Evolutionary conservation across 495 filamentous ascomycete species (phyloP), one percentile per base, ranked within the genome.

Genomic region (Penicillium maclennaniae): DNA sequence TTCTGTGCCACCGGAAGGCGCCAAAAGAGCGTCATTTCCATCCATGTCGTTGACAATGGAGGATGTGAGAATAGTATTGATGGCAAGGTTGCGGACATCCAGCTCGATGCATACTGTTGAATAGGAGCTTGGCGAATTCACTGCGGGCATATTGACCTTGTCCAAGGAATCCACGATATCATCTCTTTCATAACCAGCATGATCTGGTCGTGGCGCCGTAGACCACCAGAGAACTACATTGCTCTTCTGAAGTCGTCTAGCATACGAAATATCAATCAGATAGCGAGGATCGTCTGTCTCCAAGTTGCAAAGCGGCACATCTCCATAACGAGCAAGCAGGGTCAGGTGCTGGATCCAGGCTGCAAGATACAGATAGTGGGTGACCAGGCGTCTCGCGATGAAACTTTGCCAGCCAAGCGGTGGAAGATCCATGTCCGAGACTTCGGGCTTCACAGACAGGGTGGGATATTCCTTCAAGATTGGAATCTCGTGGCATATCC

Each of bases 171-270:
- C 87, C 0, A 87, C 71, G 38, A 96, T 83, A 67, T 97, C 91
- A 68, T 99, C 93, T 58, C 87, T 88, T 67, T 99, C 93, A 67
- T 96, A 89, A 8, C 92, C 93, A 47, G 92, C 93, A 73, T 99
- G 93, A 60, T 99, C 93, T 23, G 95, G 93, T 47, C 82, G 82
- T 6, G 93, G 83, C 25, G 83, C 86, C 12, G 78, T 77, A 28
- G 91, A 96, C 93, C 93, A 99, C 93, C 93, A 99, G n/a, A 99
- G 78, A 15, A 99, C 87, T 6, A 99, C 89, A 55, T 92, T 92
- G 62, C 92, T 95, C 59, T 88, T 85, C 62, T 93, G 91, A 46
- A 99, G 73, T 10, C 95, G 84, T 46, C 93, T 75, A 1, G 93
- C 93, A 69, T 97, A 99, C 3, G 93, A 89, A 41, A 99, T 82